A percentile compares a stretch with the other conserved stretches of the same genome.
Conservation (phyloP, 176 grass and related monocot species). For the Musa beccarii region DNA sequence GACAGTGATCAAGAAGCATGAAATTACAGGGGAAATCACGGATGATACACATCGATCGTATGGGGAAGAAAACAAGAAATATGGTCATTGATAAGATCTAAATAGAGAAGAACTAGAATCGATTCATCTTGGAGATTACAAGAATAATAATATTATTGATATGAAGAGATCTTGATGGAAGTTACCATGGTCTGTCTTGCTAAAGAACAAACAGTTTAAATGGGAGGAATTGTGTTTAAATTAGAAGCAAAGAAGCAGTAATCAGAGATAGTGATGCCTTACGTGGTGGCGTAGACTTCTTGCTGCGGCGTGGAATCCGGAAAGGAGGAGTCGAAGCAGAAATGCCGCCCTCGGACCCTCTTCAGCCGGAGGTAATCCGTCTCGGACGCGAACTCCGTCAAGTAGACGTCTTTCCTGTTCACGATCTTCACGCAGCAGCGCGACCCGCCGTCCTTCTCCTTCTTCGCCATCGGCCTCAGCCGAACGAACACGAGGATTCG, state of each 20-base stretch:
- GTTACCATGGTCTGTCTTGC: too few species aligned
- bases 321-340: conserved; percentile 90
- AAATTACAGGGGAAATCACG: too few species aligned
- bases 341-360: conserved; percentile 73
- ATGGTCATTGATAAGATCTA: too few species aligned
- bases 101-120: too few species aligned
- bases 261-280: conserved; percentile 19
- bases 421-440: conserved; percentile 83
- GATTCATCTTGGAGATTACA: too few species aligned
- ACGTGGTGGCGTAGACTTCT: conserved; percentile 81
- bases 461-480: conserved; percentile 40
- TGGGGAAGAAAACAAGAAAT: too few species aligned
- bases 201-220: background rate
- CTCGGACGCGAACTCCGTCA: conserved; percentile 76
- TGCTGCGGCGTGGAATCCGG: conserved; percentile 60
- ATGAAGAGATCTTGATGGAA: background rate
- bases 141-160: background rate
- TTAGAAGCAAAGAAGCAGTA: background rate
- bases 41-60: background rate
- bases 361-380: conserved; percentile 86
- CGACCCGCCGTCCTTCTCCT: conserved; percentile 16
- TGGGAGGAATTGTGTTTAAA: background rate
- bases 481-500: conserved; percentile 80
- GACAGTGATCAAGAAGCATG: too few species aligned
- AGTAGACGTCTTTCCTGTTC: conserved; percentile 79